Conservation (phyloP, 805 yeast species). For the Aciculoconidium aculeatum region DNA sequence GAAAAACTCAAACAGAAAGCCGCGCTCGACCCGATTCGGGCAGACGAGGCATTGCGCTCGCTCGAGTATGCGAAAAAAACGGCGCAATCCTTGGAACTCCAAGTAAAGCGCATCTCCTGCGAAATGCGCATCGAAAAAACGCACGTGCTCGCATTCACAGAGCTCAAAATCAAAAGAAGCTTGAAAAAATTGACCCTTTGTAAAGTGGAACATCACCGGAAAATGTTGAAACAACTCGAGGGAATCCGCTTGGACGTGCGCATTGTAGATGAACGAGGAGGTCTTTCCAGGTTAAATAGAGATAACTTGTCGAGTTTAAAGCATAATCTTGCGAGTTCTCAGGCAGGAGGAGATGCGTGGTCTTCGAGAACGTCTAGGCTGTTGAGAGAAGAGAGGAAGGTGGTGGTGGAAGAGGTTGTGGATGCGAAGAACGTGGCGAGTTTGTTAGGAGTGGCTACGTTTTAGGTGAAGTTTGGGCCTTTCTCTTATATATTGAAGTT, state of each 20-base stretch:
- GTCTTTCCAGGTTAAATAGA: conserved; percentile 77
- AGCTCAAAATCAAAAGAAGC: conserved; percentile 44
- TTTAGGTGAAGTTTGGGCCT: too few relatives aligned
- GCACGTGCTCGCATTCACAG: conserved; percentile 55
- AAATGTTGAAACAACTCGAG: conserved; percentile 68
- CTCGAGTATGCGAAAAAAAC: conserved; percentile 71
- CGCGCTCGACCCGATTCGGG: conserved; percentile 78
- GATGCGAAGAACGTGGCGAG: conserved; percentile 85
- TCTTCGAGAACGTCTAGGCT: conserved; percentile 36
- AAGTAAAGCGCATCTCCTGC: conserved; percentile 74
- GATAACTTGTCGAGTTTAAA: conserved; percentile 48
- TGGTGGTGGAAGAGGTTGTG: conserved; percentile 24
- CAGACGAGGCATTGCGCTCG: conserved; percentile 80
- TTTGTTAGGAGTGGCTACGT: conserved; percentile 70
- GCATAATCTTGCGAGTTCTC: conserved; percentile 39
- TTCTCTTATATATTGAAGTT: too few relatives aligned
- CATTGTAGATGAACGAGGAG: conserved; percentile 70
- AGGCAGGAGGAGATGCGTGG: conserved; percentile 40
- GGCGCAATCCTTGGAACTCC: conserved; percentile 72
- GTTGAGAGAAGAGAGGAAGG: conserved; percentile 23
- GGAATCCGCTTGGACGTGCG: conserved; percentile 66
- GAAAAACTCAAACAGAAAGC: conserved; percentile 64
- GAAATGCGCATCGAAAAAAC: conserved; percentile 75
- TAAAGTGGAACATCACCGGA: conserved; percentile 81
- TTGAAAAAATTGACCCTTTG: conserved; percentile 59